Evolutionary conservation across 1,139 yeast species (phyloP).

Genomic region (Kodamaea ohmeri): DNA sequence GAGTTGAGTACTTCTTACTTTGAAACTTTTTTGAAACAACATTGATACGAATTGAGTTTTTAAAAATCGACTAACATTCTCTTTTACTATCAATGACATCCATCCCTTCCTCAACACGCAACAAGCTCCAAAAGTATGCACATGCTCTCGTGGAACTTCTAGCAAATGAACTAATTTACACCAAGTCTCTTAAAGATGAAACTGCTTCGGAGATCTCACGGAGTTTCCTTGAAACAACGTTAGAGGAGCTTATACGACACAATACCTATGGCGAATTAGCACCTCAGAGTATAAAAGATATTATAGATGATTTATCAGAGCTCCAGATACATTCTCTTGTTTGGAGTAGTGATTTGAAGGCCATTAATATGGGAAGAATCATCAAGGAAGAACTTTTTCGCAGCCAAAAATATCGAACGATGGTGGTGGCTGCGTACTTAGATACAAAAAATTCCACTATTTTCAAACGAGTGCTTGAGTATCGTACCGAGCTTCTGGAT

Average conservation of each 20-base stretch:
- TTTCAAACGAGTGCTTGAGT: slow-evolving; percentile 1
- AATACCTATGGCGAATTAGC: no score
- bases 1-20: no score
- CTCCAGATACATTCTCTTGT: not conserved
- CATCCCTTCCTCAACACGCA: not conserved
- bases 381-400: slow-evolving; percentile 2
- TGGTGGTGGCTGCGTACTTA: slow-evolving; percentile 2
- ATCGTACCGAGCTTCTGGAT: not conserved
- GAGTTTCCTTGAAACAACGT: not conserved
- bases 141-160: not conserved
- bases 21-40: not conserved
- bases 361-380: not conserved
- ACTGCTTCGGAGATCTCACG: not conserved
- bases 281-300: no score
- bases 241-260: not conserved
- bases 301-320: not conserved
- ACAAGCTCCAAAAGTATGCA: not conserved
- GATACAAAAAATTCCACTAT: not conserved
- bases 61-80: no score
- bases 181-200: not conserved
- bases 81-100: not conserved
- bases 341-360: not conserved
- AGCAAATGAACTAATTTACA: not conserved
- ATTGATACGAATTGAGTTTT: not conserved
- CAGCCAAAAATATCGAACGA: slow-evolving; percentile 5